Evolutionary conservation across 2,329 filamentous ascomycete species (phyloP), one percentile per base, ranked within the genome.

Genomic region (Ophiostoma pallidulum): DNA sequence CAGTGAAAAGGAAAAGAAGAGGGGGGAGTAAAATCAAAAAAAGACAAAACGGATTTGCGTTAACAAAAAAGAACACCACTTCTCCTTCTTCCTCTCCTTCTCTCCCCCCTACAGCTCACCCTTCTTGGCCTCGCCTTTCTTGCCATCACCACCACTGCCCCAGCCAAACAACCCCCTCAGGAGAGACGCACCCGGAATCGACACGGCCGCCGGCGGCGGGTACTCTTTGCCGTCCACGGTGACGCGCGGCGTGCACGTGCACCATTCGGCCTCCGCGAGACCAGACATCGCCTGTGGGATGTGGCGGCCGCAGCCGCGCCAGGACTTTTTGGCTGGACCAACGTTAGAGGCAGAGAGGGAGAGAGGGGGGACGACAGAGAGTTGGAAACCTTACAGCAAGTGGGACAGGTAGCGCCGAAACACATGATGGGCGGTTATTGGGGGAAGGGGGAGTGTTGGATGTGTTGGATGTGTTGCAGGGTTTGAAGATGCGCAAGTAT

Each of bases 231-330:
- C 69, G 45, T 66, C 56, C 45, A 72, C 59, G 41, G 64, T 66
- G 46, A 69, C 63, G 52, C 62, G 64, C 28, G 71, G 70, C 48
- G 63, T 58, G 60, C 71, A 74, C 8, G 64, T 66, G 59, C 71
- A 74, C 70, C 70, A 71, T 38, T 72, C 57, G 12, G 64, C 60
- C 57, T 73, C 65, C 26, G 68, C 61, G 4, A 73, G 60, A 48
- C 64, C 62, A 28, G 60, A 54, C 38, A 74, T 64, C n/a, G 69
- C 71, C 13, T 63, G 58, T 8, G 67, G 62, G 49, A 74, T 66
- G 55, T 74, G 71, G 47, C 53, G 62, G 42, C 71, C 71, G 60
- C 71, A 74, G 51, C 71, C 71, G 51, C 69, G 67, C 71, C 71
- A 74, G 22, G 70, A 59, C 54, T 67, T 64, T 58, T 71, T 73